Evolutionary conservation across 352 stramenopile genomes (phyloP), one percentile per base, ranked within the genome.

Genomic region (Pythium phragmitis): DNA sequence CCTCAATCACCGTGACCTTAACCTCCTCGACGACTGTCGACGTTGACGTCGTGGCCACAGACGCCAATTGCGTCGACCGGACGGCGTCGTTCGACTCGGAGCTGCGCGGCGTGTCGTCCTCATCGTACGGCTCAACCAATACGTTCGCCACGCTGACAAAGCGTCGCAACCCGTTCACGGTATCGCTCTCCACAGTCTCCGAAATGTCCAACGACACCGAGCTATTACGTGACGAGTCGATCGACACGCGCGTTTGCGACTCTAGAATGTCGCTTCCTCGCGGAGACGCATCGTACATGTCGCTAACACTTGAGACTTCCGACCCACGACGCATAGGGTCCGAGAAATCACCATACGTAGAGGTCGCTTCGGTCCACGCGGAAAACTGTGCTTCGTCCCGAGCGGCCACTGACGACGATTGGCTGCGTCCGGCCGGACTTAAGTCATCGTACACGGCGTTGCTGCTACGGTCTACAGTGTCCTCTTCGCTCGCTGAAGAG

Each of bases 221-320:
- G 19, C 49, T 59, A 21, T 28, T 34, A 0, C 42, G 36, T 13
- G 49, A 65, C 21, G 26, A 41, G 3, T 16, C 50, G 11, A 30
- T 33, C n/a, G 54, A 63, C 4, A 13, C 28, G 17, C 39, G 62
- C 3, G 54, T n/a, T 1, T 58, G 54, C 17, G 26, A 39, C 49
- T 57, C 36, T 43, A 57, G 7, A 36, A 45, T 46, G 26, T 70
- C 63, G 37, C 63, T 70, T 9, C 17, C 41, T 2, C 63, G 63
- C 7, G 63, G 63, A 7, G 63, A 70, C 0, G 52, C 50, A 33
- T 70, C 63, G 57, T 70, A 70, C 50, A 66, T 60, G 30, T 70
- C 64, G 21, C 57, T 65, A 21, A 63, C 14, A 14, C n/a, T 52
- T 21, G 64, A 69, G 8, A 64, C 57, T 21, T 66, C 41, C 7